Evolutionary conservation across 805 yeast genomes (phyloP).

Genomic region (Monosporozyma yasuniensis): DNA sequence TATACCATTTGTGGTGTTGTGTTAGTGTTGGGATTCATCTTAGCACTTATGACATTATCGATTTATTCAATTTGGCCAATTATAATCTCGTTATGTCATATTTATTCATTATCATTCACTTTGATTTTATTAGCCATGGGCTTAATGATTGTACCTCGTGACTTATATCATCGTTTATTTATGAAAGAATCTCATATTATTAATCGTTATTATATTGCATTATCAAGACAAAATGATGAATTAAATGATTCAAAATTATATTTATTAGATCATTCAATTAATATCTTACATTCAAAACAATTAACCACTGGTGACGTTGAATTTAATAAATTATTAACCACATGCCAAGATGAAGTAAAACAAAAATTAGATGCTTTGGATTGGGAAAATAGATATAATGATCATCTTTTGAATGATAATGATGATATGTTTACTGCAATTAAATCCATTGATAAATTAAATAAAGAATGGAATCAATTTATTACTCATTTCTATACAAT

Average conservation of each 20-base stretch:
- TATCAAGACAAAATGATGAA: conserved; percentile 28
- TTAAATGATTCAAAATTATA: conserved; percentile 24
- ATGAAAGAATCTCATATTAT: not conserved
- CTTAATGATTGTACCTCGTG: conserved; percentile 22
- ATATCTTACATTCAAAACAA: conserved; percentile 16
- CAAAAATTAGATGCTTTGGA: conserved; percentile 13
- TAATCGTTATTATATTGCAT: conserved; percentile 21
- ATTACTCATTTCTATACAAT: conserved; percentile 25
- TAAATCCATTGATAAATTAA: conserved; percentile 12
- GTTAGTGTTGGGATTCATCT: conserved; percentile 18
- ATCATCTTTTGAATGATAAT: not conserved
- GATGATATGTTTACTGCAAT: not conserved
- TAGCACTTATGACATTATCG: conserved; percentile 17
- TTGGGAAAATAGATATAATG: not conserved
- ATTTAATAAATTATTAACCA: conserved; percentile 17
- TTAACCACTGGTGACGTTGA: conserved; percentile 15
- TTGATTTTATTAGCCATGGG: conserved; percentile 24
- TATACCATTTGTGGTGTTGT: conserved; percentile 20
- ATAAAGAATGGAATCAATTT: conserved; percentile 23
- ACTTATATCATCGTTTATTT: conserved; percentile 11
- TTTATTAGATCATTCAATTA: conserved; percentile 20
- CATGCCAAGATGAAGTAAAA: conserved; percentile 25
- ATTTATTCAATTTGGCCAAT: conserved; percentile 19
- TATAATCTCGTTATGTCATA: conserved; percentile 25
- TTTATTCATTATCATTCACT: conserved; percentile 26